These are phyloP conservation scores for Trichodelitschia bisporula DNA, from an alignment of 495 filamentous ascomycete species.

Conservation along the genomic window DNA sequence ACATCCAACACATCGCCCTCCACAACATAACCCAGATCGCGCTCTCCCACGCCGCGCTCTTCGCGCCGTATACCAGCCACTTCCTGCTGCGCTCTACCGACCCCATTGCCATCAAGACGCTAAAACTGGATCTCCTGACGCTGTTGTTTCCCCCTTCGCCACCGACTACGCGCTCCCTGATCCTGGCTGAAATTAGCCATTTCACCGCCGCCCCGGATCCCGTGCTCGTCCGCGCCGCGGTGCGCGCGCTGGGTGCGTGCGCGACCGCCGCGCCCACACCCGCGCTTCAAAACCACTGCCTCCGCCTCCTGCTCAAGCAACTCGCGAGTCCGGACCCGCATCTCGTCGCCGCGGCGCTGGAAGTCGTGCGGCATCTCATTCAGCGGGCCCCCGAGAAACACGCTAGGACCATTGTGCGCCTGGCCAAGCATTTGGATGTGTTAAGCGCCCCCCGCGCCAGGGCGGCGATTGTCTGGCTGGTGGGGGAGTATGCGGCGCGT, in stretches of 20 bases:
- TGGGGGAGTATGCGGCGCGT: conserved; percentile 71
- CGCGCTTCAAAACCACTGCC: conserved; percentile 44
- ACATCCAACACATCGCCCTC: conserved; percentile 70
- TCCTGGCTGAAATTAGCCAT: conserved; percentile 79
- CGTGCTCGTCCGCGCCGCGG: conserved; percentile 60
- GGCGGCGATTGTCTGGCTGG: conserved; percentile 90
- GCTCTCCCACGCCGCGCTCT: conserved; percentile 41
- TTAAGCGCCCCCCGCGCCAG: conserved; percentile 64
- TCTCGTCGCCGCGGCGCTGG: conserved; percentile 71
- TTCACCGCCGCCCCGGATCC: conserved; percentile 45
- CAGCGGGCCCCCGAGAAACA: conserved; percentile 69
- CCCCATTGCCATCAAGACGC: conserved; percentile 56
- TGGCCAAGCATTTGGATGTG: conserved; percentile 80
- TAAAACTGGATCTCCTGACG: conserved; percentile 78
- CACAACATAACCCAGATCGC: conserved; percentile 86
- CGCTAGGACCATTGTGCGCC: conserved; percentile 38
- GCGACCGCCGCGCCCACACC: conserved; percentile 31
- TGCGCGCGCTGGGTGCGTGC: conserved; percentile 79
- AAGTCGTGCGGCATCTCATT: conserved; percentile 84
- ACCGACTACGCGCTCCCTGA: conserved; percentile 50
- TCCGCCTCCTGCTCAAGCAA: conserved; percentile 58
- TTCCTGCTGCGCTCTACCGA: conserved; percentile 69
- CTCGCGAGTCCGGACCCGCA: conserved; percentile 66
- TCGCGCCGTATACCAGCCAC: conserved; percentile 63
- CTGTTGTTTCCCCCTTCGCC: conserved; percentile 43